Evolutionary conservation across 176 grass and related monocot genomes (phyloP).

Genomic region (Aechmea fasciata): DNA sequence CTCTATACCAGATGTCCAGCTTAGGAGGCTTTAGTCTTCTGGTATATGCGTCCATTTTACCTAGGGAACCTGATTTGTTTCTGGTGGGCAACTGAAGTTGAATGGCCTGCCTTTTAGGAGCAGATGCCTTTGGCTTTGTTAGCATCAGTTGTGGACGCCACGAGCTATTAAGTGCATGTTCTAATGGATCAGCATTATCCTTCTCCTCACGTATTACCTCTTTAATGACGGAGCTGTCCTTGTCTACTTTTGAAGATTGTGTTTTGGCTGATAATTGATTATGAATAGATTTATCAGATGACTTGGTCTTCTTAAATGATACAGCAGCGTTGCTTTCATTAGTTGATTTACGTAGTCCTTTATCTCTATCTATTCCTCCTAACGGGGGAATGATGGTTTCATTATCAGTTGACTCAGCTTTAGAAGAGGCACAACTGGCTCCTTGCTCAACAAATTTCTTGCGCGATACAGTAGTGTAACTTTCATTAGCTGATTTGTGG

Average conservation of each 20-base stretch:
- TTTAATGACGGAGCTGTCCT: constrained; percentile 51
- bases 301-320: constrained; percentile 29
- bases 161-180: constrained; percentile 49
- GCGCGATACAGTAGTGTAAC: constrained; percentile 16
- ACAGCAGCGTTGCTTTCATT: constrained; percentile 24
- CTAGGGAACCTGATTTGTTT: constrained; percentile 34
- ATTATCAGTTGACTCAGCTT: constrained; percentile 25
- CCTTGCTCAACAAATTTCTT: constrained; percentile 8
- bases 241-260: constrained; percentile 18
- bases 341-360: constrained; percentile 24
- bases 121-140: constrained; percentile 36
- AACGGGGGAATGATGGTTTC: constrained; percentile 19
- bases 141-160: constrained; percentile 31
- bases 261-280: constrained; percentile 26
- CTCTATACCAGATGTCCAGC: constrained; percentile 70
- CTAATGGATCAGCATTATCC: constrained; percentile 71
- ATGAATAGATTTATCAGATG: constrained; percentile 16
- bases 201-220: constrained; percentile 32
- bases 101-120: constrained; percentile 68
- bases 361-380: constrained; percentile 32
- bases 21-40: constrained; percentile 61
- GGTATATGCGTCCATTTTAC: constrained; percentile 28
- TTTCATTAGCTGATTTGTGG: constrained; percentile 28
- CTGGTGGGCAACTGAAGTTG: constrained; percentile 54
- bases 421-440: constrained; percentile 24